phyloP scores from a whole-genome alignment of 1,284 basidiomycete genomes.

The Pholiota adiposa region DNA sequence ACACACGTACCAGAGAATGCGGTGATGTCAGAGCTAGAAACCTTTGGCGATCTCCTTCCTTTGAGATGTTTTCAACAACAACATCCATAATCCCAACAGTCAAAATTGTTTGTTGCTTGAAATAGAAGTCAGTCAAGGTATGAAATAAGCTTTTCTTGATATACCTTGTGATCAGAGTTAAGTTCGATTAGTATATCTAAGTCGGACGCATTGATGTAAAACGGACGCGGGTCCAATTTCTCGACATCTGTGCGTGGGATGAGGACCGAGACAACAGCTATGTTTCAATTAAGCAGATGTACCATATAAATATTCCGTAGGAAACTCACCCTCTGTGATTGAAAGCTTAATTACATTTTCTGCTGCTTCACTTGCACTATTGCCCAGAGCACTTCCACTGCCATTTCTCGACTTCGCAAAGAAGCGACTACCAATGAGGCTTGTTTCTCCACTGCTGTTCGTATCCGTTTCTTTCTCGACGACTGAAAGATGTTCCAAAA shows the following conservation, averaged over 20 bases:
- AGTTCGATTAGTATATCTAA: slow-evolving; percentile 68
- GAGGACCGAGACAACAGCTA: slow-evolving; percentile 41
- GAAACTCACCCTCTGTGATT: slow-evolving; percentile 59
- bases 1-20: slow-evolving; percentile 55
- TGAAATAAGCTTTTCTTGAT: slow-evolving; percentile 11
- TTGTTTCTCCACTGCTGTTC: slow-evolving; percentile 57
- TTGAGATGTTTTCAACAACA: slow-evolving; percentile 50
- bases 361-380: slow-evolving; percentile 27
- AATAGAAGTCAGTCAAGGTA: slow-evolving; percentile 3
- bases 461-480: slow-evolving; percentile 35
- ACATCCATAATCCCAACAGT: slow-evolving; percentile 68
- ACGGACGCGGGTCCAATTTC: slow-evolving; percentile 38
- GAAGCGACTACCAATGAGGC: slow-evolving; percentile 83
- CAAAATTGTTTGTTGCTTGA: slow-evolving; percentile 73
- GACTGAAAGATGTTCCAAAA: slow-evolving; percentile 51
- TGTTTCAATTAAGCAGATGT: not conserved
- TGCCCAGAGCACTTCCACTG: slow-evolving; percentile 35
- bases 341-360: slow-evolving; percentile 58
- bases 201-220: slow-evolving; percentile 67
- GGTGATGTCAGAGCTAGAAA: slow-evolving; percentile 56
- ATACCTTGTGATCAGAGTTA: slow-evolving; percentile 71
- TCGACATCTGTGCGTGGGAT: slow-evolving; percentile 34
- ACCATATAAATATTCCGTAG: not conserved
- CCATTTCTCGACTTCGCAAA: slow-evolving; percentile 65
- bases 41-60: slow-evolving; percentile 38